Evolutionary conservation across 2,329 filamentous ascomycete genomes (phyloP), one percentile per base, ranked within the genome.

Genomic region (Pseudopyrenochaeta lycopersici): DNA sequence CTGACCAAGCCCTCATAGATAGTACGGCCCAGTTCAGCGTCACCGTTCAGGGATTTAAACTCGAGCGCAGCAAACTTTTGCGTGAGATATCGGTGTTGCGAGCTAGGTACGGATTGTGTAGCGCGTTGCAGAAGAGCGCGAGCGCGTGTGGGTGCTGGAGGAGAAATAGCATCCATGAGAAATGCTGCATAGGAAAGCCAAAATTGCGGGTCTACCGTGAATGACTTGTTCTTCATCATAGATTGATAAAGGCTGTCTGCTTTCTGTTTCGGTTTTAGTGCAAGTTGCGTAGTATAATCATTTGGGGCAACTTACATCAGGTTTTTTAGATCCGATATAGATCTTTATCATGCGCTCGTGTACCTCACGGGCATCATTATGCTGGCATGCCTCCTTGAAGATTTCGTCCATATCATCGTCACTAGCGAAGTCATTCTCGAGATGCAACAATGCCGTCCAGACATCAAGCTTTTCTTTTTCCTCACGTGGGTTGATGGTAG

Each of bases 181-280:
- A 97, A 98, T 68, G 90, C 90, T 20, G 93, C 94, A 77, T 97
- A 98, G 81, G 98, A 97, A 76, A 90, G 83, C 91, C 93, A 99
- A 63, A 97, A 87, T 47, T 88, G 85, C 9, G 91, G 88, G 5
- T 88, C 86, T 62, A 88, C 87, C 59, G 90, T 89, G 70, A 95
- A 91, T 54, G 74, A 68, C 56, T 92, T 93, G 79, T 96, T 97
- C 81, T 95, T 96, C 67, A 91, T 82, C 77, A 96, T 91, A 35
- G 83, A 80, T 75, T 95, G 90, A 80, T 97, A 98, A 64, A 98
- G 84, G 18, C 85, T 86, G 71, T 97, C 92, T 49, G 94, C 94
- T 84, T 93, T 89, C 89, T 96, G 75, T 74, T 60, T 20, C 5
- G 42, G 40, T 51, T 46, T 71, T 66, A 70, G 67, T 58, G 51